Conservation (phyloP, 805 yeast genomes). For the Schwanniomyces pseudopolymorphus region DNA sequence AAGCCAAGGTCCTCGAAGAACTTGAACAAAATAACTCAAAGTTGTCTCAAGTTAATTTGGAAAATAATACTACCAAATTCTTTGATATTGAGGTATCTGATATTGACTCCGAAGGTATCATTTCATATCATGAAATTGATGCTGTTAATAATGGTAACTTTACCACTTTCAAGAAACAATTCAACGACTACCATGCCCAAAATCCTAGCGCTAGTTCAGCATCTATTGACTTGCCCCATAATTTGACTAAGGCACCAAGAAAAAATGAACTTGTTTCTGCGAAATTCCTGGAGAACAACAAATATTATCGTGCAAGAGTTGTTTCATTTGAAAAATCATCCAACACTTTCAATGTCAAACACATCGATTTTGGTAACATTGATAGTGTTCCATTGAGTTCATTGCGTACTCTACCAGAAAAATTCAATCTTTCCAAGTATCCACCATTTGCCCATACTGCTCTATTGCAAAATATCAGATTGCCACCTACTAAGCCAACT, state of each 20-base stretch:
- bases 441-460: slow-evolving; percentile 60
- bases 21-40: slow-evolving; percentile 16
- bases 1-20: slow-evolving; percentile 34
- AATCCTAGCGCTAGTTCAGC: slow-evolving; percentile 33
- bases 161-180: slow-evolving; percentile 44
- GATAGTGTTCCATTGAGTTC: slow-evolving; percentile 45
- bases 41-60: slow-evolving; percentile 19
- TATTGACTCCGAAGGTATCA: slow-evolving; percentile 39
- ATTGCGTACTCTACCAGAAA: slow-evolving; percentile 53
- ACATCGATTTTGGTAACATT: slow-evolving; percentile 61
- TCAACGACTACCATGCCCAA: slow-evolving; percentile 45
- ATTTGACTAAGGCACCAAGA: slow-evolving; percentile 43
- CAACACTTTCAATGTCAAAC: slow-evolving; percentile 49
- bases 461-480: slow-evolving; percentile 49
- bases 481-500: slow-evolving; percentile 57
- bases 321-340: slow-evolving; percentile 43
- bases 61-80: slow-evolving; percentile 40
- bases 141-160: slow-evolving; percentile 36
- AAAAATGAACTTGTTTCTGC: slow-evolving; percentile 60
- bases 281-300: slow-evolving; percentile 50
- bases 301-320: slow-evolving; percentile 60
- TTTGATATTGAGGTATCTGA: slow-evolving; percentile 57
- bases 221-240: slow-evolving; percentile 39
- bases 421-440: slow-evolving; percentile 36
- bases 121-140: slow-evolving; percentile 48